Evolutionary conservation across 768 basidiomycete species (phyloP).

Genomic region (Suillus paluster): DNA sequence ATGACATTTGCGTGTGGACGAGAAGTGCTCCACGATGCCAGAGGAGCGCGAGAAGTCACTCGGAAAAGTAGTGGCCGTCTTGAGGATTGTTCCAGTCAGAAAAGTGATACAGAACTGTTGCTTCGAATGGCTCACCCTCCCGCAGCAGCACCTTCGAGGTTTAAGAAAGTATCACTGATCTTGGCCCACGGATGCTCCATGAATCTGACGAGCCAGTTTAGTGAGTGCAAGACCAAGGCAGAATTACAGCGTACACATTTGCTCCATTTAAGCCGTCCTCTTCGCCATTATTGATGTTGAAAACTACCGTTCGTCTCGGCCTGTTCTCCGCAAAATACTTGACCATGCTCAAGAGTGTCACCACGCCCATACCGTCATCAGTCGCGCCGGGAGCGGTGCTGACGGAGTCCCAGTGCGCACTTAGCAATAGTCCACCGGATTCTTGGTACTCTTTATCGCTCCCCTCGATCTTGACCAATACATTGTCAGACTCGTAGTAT

Average conservation of each 20-base stretch:
- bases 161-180: slow-evolving; percentile 69
- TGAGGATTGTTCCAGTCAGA: slow-evolving; percentile 6
- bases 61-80: slow-evolving; percentile 83
- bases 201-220: slow-evolving; percentile 47
- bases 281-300: slow-evolving; percentile 88
- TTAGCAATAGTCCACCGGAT: slow-evolving; percentile 63
- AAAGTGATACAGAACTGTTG: not conserved
- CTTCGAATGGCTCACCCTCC: slow-evolving; percentile 59
- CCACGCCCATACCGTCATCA: slow-evolving; percentile 79
- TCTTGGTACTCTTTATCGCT: slow-evolving; percentile 39
- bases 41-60: slow-evolving; percentile 59
- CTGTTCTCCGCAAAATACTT: slow-evolving; percentile 54
- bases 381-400: slow-evolving; percentile 76
- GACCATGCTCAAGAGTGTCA: slow-evolving; percentile 67
- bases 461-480: slow-evolving; percentile 67
- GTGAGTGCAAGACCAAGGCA: not conserved
- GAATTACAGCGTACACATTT: slow-evolving; percentile 50
- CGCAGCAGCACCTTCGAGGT: slow-evolving; percentile 80
- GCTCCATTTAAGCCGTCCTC: slow-evolving; percentile 80
- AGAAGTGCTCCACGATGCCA: slow-evolving; percentile 51
- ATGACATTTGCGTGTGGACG: slow-evolving; percentile 74
- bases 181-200: slow-evolving; percentile 77
- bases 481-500: slow-evolving; percentile 73
- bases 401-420: slow-evolving; percentile 84
- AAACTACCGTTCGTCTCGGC: slow-evolving; percentile 65